These are phyloP conservation scores for Aspergillus sp. DNA, from an alignment of 2,329 filamentous ascomycete genomes.

Conservation along the genomic window DNA sequence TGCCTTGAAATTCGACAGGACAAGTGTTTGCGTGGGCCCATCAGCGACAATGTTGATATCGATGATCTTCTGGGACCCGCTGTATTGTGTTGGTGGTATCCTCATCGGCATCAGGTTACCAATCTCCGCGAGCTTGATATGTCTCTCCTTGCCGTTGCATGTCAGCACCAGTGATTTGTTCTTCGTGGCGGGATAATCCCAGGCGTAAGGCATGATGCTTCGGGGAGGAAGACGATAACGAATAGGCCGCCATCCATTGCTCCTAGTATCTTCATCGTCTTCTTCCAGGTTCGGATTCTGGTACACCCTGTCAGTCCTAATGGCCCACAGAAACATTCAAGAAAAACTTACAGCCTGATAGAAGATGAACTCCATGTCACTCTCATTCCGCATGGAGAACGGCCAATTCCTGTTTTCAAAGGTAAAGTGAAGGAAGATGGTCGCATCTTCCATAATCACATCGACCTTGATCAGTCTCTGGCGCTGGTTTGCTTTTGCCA, in stretches of 20 bases:
- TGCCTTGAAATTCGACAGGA: constrained; percentile 88
- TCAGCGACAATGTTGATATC: constrained; percentile 96
- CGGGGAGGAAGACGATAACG: constrained; percentile 86
- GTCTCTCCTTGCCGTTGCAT: constrained; percentile 75
- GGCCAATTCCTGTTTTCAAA: constrained; percentile 95
- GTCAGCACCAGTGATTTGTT: constrained; percentile 87
- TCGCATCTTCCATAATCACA: constrained; percentile 87
- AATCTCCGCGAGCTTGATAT: constrained; percentile 94
- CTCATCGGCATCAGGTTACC: constrained; percentile 95
- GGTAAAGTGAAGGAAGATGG: constrained; percentile 87
- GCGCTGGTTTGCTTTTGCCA: constrained; percentile 84
- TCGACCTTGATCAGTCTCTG: constrained; percentile 87
- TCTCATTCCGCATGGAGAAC: constrained; percentile 98
- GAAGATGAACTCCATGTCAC: constrained; percentile 93
- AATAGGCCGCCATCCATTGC: constrained; percentile 87
- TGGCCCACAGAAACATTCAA: neutral
- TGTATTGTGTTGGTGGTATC: constrained; percentile 65
- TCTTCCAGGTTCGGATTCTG: constrained; percentile 84
- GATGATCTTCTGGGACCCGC: constrained; percentile 75
- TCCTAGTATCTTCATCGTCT: constrained; percentile 76
- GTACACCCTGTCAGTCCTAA: neutral
- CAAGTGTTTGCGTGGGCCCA: constrained; percentile 90
- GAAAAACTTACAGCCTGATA: constrained; percentile 67
- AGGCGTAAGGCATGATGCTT: constrained; percentile 99
- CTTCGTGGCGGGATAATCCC: constrained; percentile 98